A percentile compares a stretch with the other conserved stretches of the same genome.
These are phyloP conservation scores for Phialophora chinensis DNA, from an alignment of 2,329 filamentous ascomycete species.

Conservation along the genomic window DNA sequence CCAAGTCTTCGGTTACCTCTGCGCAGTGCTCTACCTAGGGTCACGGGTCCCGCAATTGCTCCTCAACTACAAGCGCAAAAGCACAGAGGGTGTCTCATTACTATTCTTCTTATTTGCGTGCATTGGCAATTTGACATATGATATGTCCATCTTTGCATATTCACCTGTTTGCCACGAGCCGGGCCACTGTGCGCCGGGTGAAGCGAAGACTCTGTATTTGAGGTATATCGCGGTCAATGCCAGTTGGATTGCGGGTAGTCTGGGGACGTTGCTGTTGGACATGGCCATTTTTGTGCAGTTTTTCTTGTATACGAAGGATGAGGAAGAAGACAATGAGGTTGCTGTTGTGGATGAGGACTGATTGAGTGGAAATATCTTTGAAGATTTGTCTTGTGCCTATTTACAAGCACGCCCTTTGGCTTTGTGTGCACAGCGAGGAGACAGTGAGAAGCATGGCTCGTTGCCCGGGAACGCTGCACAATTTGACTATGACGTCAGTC, in stretches of 20 bases:
- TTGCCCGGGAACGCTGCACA: neutral
- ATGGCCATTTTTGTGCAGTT: slow-evolving; percentile 88
- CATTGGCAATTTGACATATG: slow-evolving; percentile 91
- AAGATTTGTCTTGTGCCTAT: no score
- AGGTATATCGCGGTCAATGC: slow-evolving; percentile 87
- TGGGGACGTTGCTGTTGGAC: slow-evolving; percentile 85
- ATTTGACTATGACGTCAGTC: slow-evolving; percentile 7
- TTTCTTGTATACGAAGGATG: slow-evolving; percentile 72
- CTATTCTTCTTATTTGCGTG: slow-evolving; percentile 97
- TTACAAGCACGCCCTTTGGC: neutral
- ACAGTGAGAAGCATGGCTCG: neutral
- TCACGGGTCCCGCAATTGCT: slow-evolving; percentile 88
- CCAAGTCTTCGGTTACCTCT: slow-evolving; percentile 92
- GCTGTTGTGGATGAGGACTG: slow-evolving; percentile 23
- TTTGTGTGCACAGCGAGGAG: neutral
- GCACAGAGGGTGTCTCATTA: slow-evolving; percentile 89
- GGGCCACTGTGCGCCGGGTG: slow-evolving; percentile 65
- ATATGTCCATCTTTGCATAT: slow-evolving; percentile 88
- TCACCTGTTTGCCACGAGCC: slow-evolving; percentile 69
- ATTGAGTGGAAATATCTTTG: neutral
- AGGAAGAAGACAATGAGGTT: slow-evolving; percentile 34
- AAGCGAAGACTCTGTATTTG: slow-evolving; percentile 71
- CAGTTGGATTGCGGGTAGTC: slow-evolving; percentile 87
- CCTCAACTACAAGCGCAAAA: slow-evolving; percentile 90
- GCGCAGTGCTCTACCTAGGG: slow-evolving; percentile 85